Percentiles rank a stretch among this genome's conserved stretches.
phyloP scores from a whole-genome alignment of 1,139 yeast genomes.

The Kluyveromyces marxianus region DNA sequence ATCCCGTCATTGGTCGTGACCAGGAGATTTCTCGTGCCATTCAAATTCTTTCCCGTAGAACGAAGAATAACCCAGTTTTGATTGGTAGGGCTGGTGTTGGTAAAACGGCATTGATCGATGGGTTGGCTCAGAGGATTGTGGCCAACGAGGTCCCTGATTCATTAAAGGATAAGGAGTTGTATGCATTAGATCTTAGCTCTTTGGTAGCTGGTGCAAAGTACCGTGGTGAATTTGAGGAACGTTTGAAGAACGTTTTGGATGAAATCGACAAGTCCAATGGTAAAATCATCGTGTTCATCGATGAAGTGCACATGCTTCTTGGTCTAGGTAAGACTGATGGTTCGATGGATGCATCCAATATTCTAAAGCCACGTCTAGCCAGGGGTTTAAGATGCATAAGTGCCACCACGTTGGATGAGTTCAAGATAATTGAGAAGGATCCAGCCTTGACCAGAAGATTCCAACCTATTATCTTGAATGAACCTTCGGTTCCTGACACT shows the following conservation, averaged over 20 bases:
- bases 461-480: slow-evolving; percentile 79
- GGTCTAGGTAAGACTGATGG: slow-evolving; percentile 96
- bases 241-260: slow-evolving; percentile 73
- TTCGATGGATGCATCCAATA: slow-evolving; percentile 88
- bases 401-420: slow-evolving; percentile 89
- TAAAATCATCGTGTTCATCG: slow-evolving; percentile 74
- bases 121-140: slow-evolving; percentile 85
- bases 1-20: slow-evolving; percentile 95
- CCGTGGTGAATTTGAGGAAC: slow-evolving; percentile 92
- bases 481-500: slow-evolving; percentile 90
- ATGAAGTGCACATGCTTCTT: slow-evolving; percentile 83
- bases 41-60: slow-evolving; percentile 83
- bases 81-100: slow-evolving; percentile 98
- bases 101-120: slow-evolving; percentile 94
- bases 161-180: slow-evolving; percentile 74
- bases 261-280: slow-evolving; percentile 84
- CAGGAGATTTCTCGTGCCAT: slow-evolving; percentile 90
- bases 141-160: slow-evolving; percentile 93
- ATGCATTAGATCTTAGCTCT: slow-evolving; percentile 81
- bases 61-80: slow-evolving; percentile 89
- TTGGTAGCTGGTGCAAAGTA: slow-evolving; percentile 91
- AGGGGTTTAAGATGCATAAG: slow-evolving; percentile 95
- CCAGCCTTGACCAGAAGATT: slow-evolving; percentile 89
- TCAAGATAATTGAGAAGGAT: slow-evolving; percentile 84
- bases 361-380: slow-evolving; percentile 89